Evolutionary conservation across 2,329 filamentous ascomycete species (phyloP), one percentile per base, ranked within the genome.

Genomic region (Aureobasidium sp.): DNA sequence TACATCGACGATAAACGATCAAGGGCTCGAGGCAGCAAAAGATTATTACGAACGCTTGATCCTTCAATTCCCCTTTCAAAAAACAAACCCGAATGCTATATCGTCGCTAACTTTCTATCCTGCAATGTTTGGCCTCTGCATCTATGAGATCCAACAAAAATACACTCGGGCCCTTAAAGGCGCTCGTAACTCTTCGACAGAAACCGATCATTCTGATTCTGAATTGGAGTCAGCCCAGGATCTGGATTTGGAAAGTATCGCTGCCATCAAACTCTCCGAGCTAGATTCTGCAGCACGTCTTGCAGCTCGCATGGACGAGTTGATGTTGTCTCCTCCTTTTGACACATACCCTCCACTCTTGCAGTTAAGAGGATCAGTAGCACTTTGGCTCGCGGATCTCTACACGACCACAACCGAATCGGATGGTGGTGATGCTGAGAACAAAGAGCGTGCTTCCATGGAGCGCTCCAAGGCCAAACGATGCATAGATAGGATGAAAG

Each of bases 1-100:
- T 64, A 52, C 61, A 11, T 66, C 41, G 45, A 62, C 8, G 37
- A 63, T 73, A 63, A 71, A 68, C 8, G 67, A 71, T 39, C 66
- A 76, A 42, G 84, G 83, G 2, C 83, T 88, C 65, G 77, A 81
- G 62, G 76, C 79, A 52, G 85, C 83, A 12, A 82, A 81, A 64
- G 77, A 82, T 4, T 96, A 93, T 74, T 91, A 94, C 70, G 87
- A 93, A 66, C 82, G 82, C 31, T 79, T 97, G 64, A 88, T 93
- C 56, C 80, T 91, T 67, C 87, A 91, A 70, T 83, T 92, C 73
- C 87, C 90, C 7, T 87, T 88, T 77, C 84, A 86, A 68, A 80
- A 84, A 68, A 78, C 79, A 64, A 79, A 81, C 5, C 84, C 85
- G 0, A 76, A 83, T 56, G 76, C 79, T 3, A 75, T 87, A 45